These are phyloP conservation scores for Apiotrichum montevideense DNA, from an alignment of 1,284 basidiomycete genomes.

Conservation along the genomic window DNA sequence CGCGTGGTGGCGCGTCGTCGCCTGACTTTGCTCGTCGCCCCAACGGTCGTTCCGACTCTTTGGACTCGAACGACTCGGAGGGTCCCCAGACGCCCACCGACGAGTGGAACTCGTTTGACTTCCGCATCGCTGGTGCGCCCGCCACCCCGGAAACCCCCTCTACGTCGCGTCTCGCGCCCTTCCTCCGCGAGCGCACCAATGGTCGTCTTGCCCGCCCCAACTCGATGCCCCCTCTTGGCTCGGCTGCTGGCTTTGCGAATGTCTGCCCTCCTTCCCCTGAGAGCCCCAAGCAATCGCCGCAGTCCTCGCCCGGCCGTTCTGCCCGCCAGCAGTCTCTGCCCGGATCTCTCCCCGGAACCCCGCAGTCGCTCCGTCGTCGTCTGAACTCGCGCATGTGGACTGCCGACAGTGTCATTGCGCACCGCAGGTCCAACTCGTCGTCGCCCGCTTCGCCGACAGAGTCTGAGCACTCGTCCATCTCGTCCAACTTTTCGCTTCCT, in stretches of 20 bases:
- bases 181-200: constrained; percentile 36
- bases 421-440: neutral
- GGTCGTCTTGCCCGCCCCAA: constrained; percentile 28
- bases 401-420: neutral
- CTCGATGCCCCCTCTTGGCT: constrained; percentile 27
- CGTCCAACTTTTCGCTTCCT: constrained; percentile 31
- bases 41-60: constrained; percentile 13
- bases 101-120: constrained; percentile 20
- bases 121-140: constrained; percentile 2
- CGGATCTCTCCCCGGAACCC: constrained; percentile 4
- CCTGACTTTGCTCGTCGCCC: neutral
- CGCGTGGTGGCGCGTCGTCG: neutral
- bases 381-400: constrained; percentile 2
- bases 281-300: neutral
- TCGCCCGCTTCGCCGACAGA: constrained; percentile 26
- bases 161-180: constrained; percentile 34
- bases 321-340: constrained; percentile 6
- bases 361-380: neutral
- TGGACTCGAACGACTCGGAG: constrained; percentile 28
- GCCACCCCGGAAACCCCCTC: constrained; percentile 12
- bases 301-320: neutral
- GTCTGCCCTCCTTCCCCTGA: neutral
- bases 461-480: constrained; percentile 17
- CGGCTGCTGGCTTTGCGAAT: neutral
- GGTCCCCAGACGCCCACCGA: constrained; percentile 38